phyloP scores from a whole-genome alignment of 1,284 basidiomycete species.

The Violaceomyces palustris region DNA sequence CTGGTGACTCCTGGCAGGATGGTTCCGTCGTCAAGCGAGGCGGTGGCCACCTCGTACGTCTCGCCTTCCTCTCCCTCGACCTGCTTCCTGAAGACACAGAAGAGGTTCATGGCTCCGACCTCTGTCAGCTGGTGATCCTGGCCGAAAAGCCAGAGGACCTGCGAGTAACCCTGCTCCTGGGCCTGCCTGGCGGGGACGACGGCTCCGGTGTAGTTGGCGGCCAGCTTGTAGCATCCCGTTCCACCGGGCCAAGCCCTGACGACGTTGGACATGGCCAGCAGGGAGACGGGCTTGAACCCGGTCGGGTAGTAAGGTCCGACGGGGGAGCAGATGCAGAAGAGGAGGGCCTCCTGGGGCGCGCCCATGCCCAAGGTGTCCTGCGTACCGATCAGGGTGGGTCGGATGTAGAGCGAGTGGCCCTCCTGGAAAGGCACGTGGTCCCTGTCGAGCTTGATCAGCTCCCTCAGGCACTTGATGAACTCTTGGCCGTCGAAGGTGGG shows the following conservation, averaged over 20 bases:
- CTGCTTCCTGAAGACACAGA: conserved; percentile 32
- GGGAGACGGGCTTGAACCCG: conserved; percentile 24
- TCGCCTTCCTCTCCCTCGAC: conserved; percentile 4
- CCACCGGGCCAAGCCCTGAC: conserved; percentile 80
- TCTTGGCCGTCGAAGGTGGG: conserved; percentile 32
- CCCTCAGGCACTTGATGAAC: conserved; percentile 35
- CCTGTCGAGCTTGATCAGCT: conserved; percentile 22
- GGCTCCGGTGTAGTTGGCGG: conserved; percentile 61
- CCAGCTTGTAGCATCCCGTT: conserved; percentile 87
- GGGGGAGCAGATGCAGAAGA: conserved; percentile 39
- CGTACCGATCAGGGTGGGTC: conserved; percentile 34
- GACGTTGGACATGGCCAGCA: conserved; percentile 26
- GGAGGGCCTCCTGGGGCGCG: conserved; percentile 25
- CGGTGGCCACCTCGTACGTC: conserved; percentile 55
- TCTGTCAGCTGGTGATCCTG: conserved; percentile 31
- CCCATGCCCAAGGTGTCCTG: conserved; percentile 32
- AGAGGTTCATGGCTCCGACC: conserved; percentile 37
- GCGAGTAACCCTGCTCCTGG: conserved; percentile 25
- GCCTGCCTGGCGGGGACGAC: conserved; percentile 26
- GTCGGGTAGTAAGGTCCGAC: conserved; percentile 38
- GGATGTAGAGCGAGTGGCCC: conserved; percentile 30
- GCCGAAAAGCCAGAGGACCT: conserved; percentile 31
- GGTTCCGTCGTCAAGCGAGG: conserved; percentile 62
- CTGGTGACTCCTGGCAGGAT: conserved; percentile 98
- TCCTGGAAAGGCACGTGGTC: conserved; percentile 23